Evolutionary conservation across 1,284 basidiomycete genomes (phyloP), one percentile per base, ranked within the genome.

Genomic region (Naganishia cerealis): DNA sequence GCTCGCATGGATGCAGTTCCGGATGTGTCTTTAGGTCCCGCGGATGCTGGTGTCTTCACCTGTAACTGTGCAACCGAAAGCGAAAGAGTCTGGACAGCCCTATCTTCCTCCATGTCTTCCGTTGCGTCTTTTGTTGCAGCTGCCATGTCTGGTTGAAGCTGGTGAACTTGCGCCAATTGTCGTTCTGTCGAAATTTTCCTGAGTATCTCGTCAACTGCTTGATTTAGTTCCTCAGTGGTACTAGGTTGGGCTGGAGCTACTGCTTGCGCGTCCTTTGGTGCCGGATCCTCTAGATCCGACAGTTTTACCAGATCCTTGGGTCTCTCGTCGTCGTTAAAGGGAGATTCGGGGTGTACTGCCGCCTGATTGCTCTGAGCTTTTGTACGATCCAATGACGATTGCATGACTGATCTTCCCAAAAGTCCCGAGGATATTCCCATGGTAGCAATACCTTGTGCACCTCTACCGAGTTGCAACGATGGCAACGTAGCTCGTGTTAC

Each of bases 401-500:
- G 61, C 4, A 63, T 50, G 16, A 50, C 61, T 18, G 61, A 50
- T 3, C 61, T 36, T 42, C 61, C 61, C 9, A 63, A 24, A 18
- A 63, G 50, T n/a, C 61, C 61, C 36, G 61, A 63, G 13, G 61
- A 63, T 38, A 63, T 63, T 15, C 61, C 61, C 61, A 63, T 63
- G 13, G 50, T 15, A 7, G 61, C 61, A 38, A 63, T 63, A 26
- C 61, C 61, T n/a, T 63, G 61, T 1, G 61, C 61, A 24, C 61
- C 61, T 42, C 61, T 24, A 18, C 61, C 61, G 33, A 63, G 61
- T 18, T 63, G 61, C 24, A 63, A 54, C 5, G 54, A 62, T 24
- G 54, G 63, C 15, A 66, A 48, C 24, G 63, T 57, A 15, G 63
- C 52, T 3, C 63, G 63, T 21, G 43, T 48, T 5, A 66, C 54